Base-by-base conservation (phyloP, 73 alveolate genomes). In the Paramecium primaurelia region DNA sequence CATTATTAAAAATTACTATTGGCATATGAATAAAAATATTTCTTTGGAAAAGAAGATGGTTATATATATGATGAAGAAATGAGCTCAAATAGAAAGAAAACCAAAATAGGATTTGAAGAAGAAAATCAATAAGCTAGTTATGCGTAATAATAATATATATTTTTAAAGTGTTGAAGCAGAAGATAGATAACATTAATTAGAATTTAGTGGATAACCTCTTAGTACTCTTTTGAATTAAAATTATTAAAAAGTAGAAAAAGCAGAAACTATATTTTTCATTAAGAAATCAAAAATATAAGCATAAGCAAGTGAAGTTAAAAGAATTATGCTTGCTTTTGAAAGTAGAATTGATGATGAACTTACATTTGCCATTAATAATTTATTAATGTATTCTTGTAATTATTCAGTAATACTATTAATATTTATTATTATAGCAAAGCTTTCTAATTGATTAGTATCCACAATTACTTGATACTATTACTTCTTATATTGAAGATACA, bases 281-380 rank as follows among this genome's bases (percentile, higher is more conserved):
- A 89, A 83, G 75, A 89, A 89, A 83, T 45, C 71, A 12, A 89
- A 89, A 71, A 89, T 89, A 18, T 40, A 45, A 59, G 92, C 94
- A 25, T 51, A 71, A 68, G 92, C 80, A 45, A 49, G 80, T 34
- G 94, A 89, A 47, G 88, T 89, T 92, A 97, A 98, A 95, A 93
- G 99, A 83, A 96, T 98, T 12, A 98, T 97, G 83, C 96, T 98
- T 59, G 99, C 99, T 51, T 98, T 98, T 93, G 99, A 98, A 93
- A 96, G 99, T 25, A 96, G 97, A 83, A 96, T 95, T 16, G 97
- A 99, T n/a, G 95, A 96, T 60, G 99, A 98, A 93, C 95, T 98
- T 12, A 97, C 96, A 85, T 98, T 99, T 99, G 99, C 99, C 0
- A 93, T 98, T 26, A 98, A 98, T 95, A 96, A 98, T 18, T 95